Percentiles rank a stretch among this genome's conserved stretches.
Conservation (phyloP, 331 rosid genomes). For the Acacia concinna region DNA sequence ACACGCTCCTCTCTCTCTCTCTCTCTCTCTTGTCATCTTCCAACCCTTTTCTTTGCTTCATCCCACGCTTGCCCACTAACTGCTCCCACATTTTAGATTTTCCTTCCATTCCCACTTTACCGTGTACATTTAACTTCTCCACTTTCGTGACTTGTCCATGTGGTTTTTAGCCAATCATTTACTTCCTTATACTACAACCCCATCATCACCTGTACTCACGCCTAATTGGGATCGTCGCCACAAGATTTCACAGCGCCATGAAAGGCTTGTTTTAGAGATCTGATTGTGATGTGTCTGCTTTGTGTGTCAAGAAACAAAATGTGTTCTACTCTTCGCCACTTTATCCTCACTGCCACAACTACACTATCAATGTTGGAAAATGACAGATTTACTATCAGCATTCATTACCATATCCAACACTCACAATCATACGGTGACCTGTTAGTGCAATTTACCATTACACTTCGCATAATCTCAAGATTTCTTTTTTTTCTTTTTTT, state of each 20-base stretch:
- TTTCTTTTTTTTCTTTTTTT: too few relatives aligned
- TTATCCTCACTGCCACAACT: slow-evolving; percentile 25
- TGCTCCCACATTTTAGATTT: slow-evolving; percentile 26
- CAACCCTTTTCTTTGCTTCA: slow-evolving; percentile 10
- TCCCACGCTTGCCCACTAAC: slow-evolving; percentile 40
- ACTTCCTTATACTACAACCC: slow-evolving; percentile 36
- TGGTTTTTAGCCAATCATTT: slow-evolving; percentile 38
- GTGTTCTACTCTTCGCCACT: slow-evolving; percentile 1
- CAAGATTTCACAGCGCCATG: neutral
- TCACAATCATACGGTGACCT: neutral
- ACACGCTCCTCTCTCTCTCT: neutral
- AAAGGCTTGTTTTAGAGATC: slow-evolving; percentile 24
- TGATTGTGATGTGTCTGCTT: slow-evolving; percentile 23
- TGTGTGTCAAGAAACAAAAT: slow-evolving; percentile 11
- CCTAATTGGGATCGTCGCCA: slow-evolving; percentile 25
- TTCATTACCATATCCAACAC: neutral
- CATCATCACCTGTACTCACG: slow-evolving; percentile 26
- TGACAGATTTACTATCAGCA: slow-evolving; percentile 17
- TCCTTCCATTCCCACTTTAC: slow-evolving; percentile 17
- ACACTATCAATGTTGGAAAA: slow-evolving; percentile 29
- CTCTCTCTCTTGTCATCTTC: slow-evolving; percentile 40
- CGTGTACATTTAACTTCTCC: slow-evolving; percentile 27
- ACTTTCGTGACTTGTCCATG: slow-evolving; percentile 34
- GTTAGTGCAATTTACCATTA: neutral
- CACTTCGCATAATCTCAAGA: neutral